Percentiles rank a stretch among this genome's conserved stretches.
phyloP scores from a whole-genome alignment of 331 rosid species.

The Malus hybrid region DNA sequence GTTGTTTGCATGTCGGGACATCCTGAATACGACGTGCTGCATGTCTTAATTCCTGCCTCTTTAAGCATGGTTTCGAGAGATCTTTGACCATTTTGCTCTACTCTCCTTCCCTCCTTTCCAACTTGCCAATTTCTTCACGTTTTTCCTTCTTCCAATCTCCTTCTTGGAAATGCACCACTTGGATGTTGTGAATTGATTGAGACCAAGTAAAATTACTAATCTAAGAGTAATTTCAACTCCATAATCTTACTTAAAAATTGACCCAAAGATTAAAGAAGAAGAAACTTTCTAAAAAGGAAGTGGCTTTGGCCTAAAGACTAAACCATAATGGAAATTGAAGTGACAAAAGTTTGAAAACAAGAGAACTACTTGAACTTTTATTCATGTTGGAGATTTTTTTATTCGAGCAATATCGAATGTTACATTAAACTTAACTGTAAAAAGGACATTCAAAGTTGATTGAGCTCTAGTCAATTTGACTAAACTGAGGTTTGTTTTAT shows the following conservation, averaged over 20 bases:
- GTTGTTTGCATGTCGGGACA: slow-evolving; percentile 25
- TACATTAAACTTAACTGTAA: too few relatives aligned
- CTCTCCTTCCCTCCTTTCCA: background rate
- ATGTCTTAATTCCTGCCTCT: background rate
- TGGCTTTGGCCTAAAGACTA: background rate
- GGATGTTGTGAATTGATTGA: background rate
- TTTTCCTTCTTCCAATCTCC: background rate
- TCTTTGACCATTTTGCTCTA: background rate
- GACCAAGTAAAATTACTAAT: background rate
- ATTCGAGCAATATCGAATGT: background rate
- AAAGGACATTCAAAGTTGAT: background rate
- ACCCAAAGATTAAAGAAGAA: background rate
- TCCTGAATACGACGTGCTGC: slow-evolving; percentile 20
- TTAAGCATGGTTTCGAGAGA: background rate
- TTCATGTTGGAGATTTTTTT: background rate
- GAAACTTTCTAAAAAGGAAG: background rate
- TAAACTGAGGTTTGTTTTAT: background rate
- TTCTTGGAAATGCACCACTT: background rate
- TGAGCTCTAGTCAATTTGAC: background rate
- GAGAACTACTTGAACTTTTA: background rate
- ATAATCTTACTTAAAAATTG: background rate
- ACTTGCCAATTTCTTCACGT: slow-evolving; percentile 7
- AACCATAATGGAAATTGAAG: background rate
- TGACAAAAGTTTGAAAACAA: background rate
- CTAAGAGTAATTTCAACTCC: background rate